phyloP scores from a whole-genome alignment of 2,329 filamentous ascomycete species.

The Penicillium sp. region DNA sequence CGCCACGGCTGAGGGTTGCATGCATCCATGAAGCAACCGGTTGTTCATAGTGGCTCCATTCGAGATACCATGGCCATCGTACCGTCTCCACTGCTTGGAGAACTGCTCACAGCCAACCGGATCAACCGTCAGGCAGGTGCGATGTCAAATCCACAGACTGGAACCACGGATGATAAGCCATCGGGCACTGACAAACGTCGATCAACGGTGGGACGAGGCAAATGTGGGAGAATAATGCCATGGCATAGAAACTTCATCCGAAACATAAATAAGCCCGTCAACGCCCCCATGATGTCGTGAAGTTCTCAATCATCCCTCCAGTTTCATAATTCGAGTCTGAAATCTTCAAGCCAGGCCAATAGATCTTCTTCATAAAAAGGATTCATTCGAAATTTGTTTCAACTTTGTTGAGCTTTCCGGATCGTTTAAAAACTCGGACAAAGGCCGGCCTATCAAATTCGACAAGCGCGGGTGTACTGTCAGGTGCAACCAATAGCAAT shows the following conservation, averaged over 20 bases:
- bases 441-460: constrained; percentile 38
- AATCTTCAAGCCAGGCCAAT: constrained; percentile 19
- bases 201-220: constrained; percentile 32
- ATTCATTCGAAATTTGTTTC: constrained; percentile 26
- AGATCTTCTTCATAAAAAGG: constrained; percentile 25
- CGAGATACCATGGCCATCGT: constrained; percentile 34
- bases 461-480: constrained; percentile 27
- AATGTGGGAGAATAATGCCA: constrained; percentile 22
- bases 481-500: constrained; percentile 35
- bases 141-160: constrained; percentile 31
- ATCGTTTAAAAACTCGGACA: constrained; percentile 24
- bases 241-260: constrained; percentile 29
- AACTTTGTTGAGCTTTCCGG: constrained; percentile 14
- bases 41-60: constrained; percentile 34
- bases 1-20: constrained; percentile 42
- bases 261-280: constrained; percentile 44
- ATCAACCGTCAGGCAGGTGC: constrained; percentile 29
- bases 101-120: constrained; percentile 37
- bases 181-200: constrained; percentile 33
- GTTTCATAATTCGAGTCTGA: constrained; percentile 32
- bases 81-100: constrained; percentile 36
- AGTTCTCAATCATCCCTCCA: constrained; percentile 29
- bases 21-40: constrained; percentile 41
- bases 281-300: constrained; percentile 27
- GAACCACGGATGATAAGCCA: constrained; percentile 36